These are phyloP conservation scores for Incumbomyces lentus DNA, from an alignment of 2,329 filamentous ascomycete species.

Conservation along the genomic window DNA sequence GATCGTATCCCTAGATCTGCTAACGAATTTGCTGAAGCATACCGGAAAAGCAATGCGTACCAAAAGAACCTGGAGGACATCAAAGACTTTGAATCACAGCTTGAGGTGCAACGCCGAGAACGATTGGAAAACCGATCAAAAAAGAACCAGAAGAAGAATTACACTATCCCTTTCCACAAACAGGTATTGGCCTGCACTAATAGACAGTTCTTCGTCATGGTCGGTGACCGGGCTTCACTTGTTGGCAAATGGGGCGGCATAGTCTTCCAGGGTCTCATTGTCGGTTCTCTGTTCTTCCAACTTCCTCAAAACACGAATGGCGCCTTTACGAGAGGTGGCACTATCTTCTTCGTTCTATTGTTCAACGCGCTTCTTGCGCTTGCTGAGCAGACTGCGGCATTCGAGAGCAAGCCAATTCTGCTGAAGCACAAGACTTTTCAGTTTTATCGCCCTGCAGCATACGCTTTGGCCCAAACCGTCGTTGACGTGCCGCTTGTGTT, in stretches of 20 bases:
- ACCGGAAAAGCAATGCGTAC: constrained; percentile 38
- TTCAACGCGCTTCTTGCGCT: constrained; percentile 54
- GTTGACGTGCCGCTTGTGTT: constrained; percentile 49
- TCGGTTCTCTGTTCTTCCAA: constrained; percentile 44
- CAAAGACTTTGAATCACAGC: constrained; percentile 42
- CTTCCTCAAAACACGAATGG: constrained; percentile 43
- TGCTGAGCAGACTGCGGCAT: constrained; percentile 51
- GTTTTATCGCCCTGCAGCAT: constrained; percentile 55
- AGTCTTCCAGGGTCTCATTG: constrained; percentile 35
- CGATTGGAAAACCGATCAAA: constrained; percentile 30
- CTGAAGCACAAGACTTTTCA: constrained; percentile 51
- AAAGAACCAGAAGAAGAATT: constrained; percentile 40
- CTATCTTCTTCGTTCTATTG: constrained; percentile 52
- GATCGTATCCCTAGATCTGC: constrained; percentile 45
- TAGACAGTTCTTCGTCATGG: constrained; percentile 42
- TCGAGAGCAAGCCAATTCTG: constrained; percentile 53
- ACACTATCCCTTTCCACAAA: constrained; percentile 41
- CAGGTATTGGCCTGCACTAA: constrained; percentile 47
- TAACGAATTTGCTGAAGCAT: constrained; percentile 45
- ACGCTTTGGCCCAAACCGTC: constrained; percentile 47
- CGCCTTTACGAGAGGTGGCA: constrained; percentile 50
- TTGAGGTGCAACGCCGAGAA: constrained; percentile 32
- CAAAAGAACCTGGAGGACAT: constrained; percentile 39
- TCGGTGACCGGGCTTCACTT: constrained; percentile 43
- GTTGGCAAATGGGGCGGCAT: constrained; percentile 43